Evolutionary conservation across 2,329 filamentous ascomycete genomes (phyloP).

Genomic region (Colletotrichum euphorbiae): DNA sequence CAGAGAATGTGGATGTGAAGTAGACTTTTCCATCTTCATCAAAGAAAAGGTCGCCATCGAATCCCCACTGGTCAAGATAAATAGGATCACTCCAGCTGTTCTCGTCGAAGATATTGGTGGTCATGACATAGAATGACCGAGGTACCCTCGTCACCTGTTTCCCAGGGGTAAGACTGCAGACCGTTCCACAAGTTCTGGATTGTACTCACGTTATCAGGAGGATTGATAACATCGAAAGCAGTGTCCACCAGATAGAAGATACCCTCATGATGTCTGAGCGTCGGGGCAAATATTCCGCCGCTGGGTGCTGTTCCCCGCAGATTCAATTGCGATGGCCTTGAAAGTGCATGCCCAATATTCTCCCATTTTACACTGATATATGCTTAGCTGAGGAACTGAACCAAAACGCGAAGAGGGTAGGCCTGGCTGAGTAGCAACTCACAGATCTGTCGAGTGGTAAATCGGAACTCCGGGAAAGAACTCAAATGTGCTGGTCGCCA

Average conservation of each 20-base stretch:
- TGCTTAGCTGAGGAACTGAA: neutral
- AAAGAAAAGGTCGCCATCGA: constrained; percentile 39
- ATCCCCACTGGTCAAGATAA: constrained; percentile 41
- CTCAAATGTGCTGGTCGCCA: constrained; percentile 39
- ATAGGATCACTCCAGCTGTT: constrained; percentile 38
- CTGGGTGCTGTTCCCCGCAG: constrained; percentile 39
- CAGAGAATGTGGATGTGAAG: constrained; percentile 32
- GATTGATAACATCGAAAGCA: constrained; percentile 36
- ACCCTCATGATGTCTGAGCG: constrained; percentile 34
- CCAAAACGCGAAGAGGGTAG: too few species aligned
- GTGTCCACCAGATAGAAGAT: constrained; percentile 36
- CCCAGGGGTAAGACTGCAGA: too few species aligned
- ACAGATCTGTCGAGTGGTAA: constrained; percentile 39
- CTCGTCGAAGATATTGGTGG: constrained; percentile 37
- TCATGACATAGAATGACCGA: constrained; percentile 38
- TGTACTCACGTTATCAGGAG: constrained; percentile 34
- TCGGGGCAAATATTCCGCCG: constrained; percentile 38
- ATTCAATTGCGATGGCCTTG: constrained; percentile 34
- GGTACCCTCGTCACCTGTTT: constrained; percentile 33
- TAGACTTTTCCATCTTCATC: constrained; percentile 38
- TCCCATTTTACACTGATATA: constrained; percentile 37
- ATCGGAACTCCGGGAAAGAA: constrained; percentile 39
- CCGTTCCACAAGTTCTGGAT: neutral
- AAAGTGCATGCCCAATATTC: constrained; percentile 38
- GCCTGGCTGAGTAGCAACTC: neutral